Evolutionary conservation across 495 filamentous ascomycete genomes (phyloP), one percentile per base, ranked within the genome.

Genomic region (Hyaloscypha hepaticicola): DNA sequence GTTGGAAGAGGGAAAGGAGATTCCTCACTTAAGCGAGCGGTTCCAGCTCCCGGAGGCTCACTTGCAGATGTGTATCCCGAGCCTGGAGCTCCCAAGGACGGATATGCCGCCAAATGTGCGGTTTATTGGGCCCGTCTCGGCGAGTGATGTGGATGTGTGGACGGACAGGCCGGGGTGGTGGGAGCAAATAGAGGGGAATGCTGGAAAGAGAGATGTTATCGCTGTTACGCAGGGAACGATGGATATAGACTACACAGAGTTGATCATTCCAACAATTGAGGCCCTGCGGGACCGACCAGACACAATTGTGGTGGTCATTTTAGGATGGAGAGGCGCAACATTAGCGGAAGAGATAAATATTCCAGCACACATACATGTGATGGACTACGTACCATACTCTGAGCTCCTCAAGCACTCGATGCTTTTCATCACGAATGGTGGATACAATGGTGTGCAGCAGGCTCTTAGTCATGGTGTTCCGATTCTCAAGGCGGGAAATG

Each of bases 381-480:
- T 62, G 8, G 73, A 77, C 50, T 77, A 68, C 55, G 63, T 79
- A n/a, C 77, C 77, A n/a, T 79, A 72, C 55, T 74, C 75, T 55
- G 66, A 70, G 16, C 55, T 76, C 3, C 68, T 77, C 6, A 56
- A 65, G 29, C 60, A 72, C 55, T 67, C 61, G 4, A 65, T 69
- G 33, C 74, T 77, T 16, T 73, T 79, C 63, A 61, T 78, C 9
- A 72, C 70, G 19, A 77, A 76, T 33, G 75, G 72, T 1, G 72
- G 73, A 1, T 77, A 76, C 49, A 76, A 76, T 29, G 70, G 63
- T 0, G 74, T 77, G 33, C 65, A 68, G 59, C 75, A 75, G 59
- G 66, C 64, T 55, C 58, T 77, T 3, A 60, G 59, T 22, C 69
- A 76, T 60, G 74, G 75, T 2, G 70, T 72, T 22, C 76, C 75